Conservation (phyloP, 257 asterid species). For the Solanum stenotomum region DNA sequence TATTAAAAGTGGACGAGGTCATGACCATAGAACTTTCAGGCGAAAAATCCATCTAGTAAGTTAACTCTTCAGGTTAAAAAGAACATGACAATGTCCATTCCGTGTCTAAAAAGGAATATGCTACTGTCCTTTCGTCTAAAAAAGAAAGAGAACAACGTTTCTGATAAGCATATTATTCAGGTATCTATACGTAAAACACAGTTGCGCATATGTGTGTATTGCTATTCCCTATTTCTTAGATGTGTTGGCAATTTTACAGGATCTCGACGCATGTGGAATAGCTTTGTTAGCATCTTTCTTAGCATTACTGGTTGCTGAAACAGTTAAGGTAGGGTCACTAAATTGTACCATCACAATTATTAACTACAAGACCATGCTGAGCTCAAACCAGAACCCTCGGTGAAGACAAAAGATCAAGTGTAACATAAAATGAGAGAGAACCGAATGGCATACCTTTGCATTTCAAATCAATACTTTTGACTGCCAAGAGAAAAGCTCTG, state of each 20-base stretch:
- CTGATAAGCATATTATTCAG: background rate
- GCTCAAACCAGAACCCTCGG: background rate
- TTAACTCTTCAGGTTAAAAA: background rate
- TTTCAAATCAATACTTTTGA: conserved; percentile 44
- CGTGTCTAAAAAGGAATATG: background rate
- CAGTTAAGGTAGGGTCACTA: background rate
- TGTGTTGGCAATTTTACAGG: background rate
- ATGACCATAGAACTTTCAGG: background rate
- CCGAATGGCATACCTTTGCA: background rate
- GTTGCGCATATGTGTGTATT: background rate
- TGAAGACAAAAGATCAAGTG: background rate
- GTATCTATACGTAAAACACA: background rate
- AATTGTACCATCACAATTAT: background rate
- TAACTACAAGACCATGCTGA: background rate
- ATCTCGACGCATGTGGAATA: background rate
- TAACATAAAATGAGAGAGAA: background rate
- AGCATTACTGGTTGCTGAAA: background rate
- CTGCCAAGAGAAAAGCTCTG: conserved; percentile 71
- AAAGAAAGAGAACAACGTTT: background rate
- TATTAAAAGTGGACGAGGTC: background rate
- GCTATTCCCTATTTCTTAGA: background rate
- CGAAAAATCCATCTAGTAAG: background rate
- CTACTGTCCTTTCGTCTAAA: background rate
- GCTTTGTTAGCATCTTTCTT: background rate
- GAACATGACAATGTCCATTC: background rate